Evolutionary conservation across 768 basidiomycete species (phyloP), one percentile per base, ranked within the genome.

Genomic region (Clitopilus passeckerianus): DNA sequence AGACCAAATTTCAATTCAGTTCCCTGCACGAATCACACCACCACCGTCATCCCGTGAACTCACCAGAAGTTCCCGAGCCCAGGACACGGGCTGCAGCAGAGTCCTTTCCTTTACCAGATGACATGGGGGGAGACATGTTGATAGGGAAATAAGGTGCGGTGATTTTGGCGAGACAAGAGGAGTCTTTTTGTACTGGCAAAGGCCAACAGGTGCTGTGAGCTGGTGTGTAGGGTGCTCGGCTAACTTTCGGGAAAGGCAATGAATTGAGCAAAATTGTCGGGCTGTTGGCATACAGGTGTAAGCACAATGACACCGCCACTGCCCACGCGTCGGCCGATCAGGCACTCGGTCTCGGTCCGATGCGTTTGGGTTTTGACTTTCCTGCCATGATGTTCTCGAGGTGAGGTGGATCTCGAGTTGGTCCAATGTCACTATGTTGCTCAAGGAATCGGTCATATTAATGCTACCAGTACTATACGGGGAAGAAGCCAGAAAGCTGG

Each of bases 31-130:
- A 57, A 54, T 41, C 23, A 58, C 12, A 30, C n/a, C n/a, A 23
- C 7, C 20, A 57, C 18, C 34, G 59, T 44, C 16, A 46, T 35
- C 27, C 12, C 4, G 6, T n/a, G 35, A 16, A 74, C 83, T 64
- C 55, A 94, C 96, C 96, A 65, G 94, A 94, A 59, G 93, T 78
- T 61, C 96, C 96, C 35, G 93, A 94, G 53, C 96, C 96, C 55
- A 97, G 80, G 60, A 98, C 77, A 56, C 96, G 85, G 58, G 96
- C 96, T 22, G 90, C 81, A 16, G 88, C 94, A 57, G 95, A 97
- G 67, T 98, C 95, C 70, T 84, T 90, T 73, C 88, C 67, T 73
- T 73, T 75, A 81, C 88, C 61, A 78, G 77, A 68, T 10, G 77
- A 68, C 14, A 65, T 68, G 57, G 75, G 70, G 35, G 80, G 79